A percentile compares a stretch with the other conserved stretches of the same genome.
Conservation (phyloP, 73 alveolate species). For the Tetrahymena borealis region DNA sequence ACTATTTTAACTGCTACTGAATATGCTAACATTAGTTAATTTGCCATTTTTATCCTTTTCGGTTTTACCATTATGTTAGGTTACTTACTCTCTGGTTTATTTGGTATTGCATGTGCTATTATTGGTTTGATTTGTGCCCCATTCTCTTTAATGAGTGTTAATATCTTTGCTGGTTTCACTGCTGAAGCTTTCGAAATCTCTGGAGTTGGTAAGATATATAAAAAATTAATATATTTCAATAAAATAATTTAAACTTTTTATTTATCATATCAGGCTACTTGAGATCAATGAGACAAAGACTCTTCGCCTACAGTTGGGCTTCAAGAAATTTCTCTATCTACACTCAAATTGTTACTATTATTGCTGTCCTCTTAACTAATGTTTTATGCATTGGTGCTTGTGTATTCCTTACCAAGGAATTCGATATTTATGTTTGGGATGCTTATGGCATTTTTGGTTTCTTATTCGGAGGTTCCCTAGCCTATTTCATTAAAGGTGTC, state of each 20-base stretch:
- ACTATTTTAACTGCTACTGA: background rate
- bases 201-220: background rate
- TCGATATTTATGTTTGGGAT: background rate
- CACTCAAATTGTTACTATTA: background rate
- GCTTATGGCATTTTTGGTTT: background rate
- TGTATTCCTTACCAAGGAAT: background rate
- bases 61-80: background rate
- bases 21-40: background rate
- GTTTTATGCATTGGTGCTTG: background rate
- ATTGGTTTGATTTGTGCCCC: background rate
- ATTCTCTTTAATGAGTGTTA: background rate
- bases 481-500: background rate
- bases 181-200: background rate
- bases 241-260: background rate
- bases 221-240: background rate
- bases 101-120: background rate
- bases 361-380: background rate
- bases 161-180: background rate
- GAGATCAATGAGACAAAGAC: background rate
- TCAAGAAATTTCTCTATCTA: background rate
- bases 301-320: background rate
- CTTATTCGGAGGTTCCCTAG: background rate
- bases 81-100: background rate
- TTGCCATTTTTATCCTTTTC: background rate
- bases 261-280: background rate